A percentile compares a stretch with the other conserved stretches of the same genome.
Conservation (phyloP, 257 asterid species). For the Ehretia macrophylla region DNA sequence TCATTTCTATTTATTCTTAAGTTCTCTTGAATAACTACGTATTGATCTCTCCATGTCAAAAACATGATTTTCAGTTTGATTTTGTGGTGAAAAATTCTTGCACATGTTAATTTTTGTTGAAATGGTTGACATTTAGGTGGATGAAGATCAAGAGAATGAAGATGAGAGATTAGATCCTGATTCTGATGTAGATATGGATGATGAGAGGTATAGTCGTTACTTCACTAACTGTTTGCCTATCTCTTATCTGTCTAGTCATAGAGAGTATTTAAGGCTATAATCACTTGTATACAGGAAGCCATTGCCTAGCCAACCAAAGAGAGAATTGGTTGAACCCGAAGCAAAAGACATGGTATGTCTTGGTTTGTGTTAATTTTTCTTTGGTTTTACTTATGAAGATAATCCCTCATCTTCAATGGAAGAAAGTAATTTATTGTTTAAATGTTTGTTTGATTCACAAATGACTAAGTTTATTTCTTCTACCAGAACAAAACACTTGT, state of each 20-base stretch:
- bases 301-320: conserved; percentile 39
- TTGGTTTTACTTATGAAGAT: background rate
- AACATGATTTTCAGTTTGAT: no score
- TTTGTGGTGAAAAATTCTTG: background rate
- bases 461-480: no score
- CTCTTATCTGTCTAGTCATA: background rate
- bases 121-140: conserved; percentile 19
- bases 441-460: no score
- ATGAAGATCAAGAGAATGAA: conserved; percentile 41
- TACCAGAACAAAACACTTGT: no score
- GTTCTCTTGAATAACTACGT: background rate
- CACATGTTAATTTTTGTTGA: background rate
- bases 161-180: conserved; percentile 37
- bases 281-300: conserved; percentile 17
- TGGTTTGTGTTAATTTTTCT: background rate
- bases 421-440: background rate
- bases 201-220: conserved; percentile 26
- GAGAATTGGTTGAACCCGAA: conserved; percentile 62
- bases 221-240: background rate
- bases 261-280: background rate
- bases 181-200: conserved; percentile 29
- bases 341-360: conserved; percentile 51
- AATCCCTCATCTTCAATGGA: background rate
- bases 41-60: background rate
- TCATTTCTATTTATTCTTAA: no score